phyloP scores from a whole-genome alignment of 75 land plant genomes.

The Larix kaempferi region DNA sequence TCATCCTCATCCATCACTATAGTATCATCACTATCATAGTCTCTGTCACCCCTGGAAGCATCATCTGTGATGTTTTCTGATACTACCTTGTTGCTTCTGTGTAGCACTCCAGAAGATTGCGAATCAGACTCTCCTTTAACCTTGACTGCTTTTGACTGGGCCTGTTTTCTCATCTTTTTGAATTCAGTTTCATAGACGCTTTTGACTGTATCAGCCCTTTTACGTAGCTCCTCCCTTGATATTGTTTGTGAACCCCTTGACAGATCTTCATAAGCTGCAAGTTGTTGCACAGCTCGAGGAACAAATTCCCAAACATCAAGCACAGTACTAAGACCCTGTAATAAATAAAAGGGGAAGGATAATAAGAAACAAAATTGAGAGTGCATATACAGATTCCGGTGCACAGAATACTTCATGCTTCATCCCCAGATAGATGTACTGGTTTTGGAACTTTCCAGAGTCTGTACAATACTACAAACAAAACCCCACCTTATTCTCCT shows the following conservation, averaged over 20 bases:
- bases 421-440: background rate
- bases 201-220: background rate
- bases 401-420: background rate
- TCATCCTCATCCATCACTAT: slow-evolving; percentile 14
- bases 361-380: background rate
- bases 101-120: background rate
- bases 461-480: background rate
- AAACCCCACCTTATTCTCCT: slow-evolving; percentile 20
- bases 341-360: background rate
- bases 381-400: background rate
- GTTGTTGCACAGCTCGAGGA: slow-evolving; percentile 31
- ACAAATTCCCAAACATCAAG: slow-evolving; percentile 31
- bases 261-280: slow-evolving; percentile 21
- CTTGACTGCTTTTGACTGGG: background rate
- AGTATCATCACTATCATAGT: slow-evolving; percentile 7
- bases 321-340: slow-evolving; percentile 20
- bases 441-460: background rate
- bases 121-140: background rate
- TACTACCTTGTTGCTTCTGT: background rate
- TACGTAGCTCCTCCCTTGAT: slow-evolving; percentile 4
- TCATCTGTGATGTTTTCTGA: background rate
- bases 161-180: background rate
- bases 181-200: slow-evolving; percentile 6
- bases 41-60: background rate
- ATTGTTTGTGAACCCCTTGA: slow-evolving; percentile 2